phyloP scores from a whole-genome alignment of 2,329 filamentous ascomycete species.

The Fusarium xylarioides region DNA sequence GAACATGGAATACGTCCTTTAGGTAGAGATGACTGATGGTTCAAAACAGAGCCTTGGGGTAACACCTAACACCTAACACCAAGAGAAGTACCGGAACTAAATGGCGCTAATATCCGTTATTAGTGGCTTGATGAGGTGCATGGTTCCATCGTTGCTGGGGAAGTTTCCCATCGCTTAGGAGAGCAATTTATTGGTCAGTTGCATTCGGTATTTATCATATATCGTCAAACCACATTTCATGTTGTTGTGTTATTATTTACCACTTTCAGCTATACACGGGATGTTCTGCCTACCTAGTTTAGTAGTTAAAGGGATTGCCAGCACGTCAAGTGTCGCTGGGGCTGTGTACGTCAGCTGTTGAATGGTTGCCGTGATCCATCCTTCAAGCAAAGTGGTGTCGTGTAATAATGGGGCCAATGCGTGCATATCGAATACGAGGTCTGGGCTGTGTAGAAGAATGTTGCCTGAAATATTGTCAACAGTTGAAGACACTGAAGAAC shows the following conservation, averaged over 20 bases:
- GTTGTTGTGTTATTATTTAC: not conserved
- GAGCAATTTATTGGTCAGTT: not conserved
- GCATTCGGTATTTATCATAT: not conserved
- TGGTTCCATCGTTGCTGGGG: not conserved
- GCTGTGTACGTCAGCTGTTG: conserved; percentile 8
- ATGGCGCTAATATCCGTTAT: not conserved
- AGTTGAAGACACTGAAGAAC: not conserved
- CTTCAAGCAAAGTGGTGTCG: not conserved
- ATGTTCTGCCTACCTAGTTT: no score
- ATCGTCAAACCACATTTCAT: not conserved
- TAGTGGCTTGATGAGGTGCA: conserved; percentile 7
- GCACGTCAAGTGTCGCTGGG: not conserved
- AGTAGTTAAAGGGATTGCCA: not conserved
- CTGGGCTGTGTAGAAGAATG: not conserved
- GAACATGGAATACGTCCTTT: not conserved
- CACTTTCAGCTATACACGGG: not conserved
- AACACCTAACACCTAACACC: no score
- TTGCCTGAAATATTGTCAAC: not conserved
- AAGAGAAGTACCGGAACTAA: not conserved
- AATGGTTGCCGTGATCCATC: not conserved
- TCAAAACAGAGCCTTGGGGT: conserved; percentile 2
- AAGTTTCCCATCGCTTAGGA: not conserved
- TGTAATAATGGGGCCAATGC: not conserved
- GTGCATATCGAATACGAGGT: conserved; percentile 21
- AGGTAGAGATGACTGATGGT: not conserved